A percentile compares a stretch with the other conserved stretches of the same genome.
phyloP scores from a whole-genome alignment of 2,329 filamentous ascomycete species.

The Microsporum ferrugineum region DNA sequence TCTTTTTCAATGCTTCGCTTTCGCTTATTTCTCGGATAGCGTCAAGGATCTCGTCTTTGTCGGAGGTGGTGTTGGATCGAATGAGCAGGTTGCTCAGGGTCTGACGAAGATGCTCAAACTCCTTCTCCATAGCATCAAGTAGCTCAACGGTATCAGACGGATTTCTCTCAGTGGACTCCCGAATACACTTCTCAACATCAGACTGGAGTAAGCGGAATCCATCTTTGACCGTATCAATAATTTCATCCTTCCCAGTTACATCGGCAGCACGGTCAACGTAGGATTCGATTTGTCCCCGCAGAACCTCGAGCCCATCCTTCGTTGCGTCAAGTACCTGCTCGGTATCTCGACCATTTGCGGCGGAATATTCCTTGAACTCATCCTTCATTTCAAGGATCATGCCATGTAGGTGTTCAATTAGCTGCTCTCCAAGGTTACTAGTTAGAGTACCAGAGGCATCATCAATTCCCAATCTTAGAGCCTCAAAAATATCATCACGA shows the following conservation, averaged over 20 bases:
- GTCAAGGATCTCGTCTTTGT: conserved; percentile 53
- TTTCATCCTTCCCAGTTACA: conserved; percentile 59
- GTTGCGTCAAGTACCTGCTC: conserved; percentile 82
- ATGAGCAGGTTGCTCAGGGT: conserved; percentile 60
- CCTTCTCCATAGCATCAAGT: conserved; percentile 64
- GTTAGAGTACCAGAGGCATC: conserved; percentile 42
- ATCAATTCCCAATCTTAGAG: conserved; percentile 46
- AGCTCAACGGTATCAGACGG: conserved; percentile 39
- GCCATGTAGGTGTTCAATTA: conserved; percentile 47
- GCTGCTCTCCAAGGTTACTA: conserved; percentile 42
- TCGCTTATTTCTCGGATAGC: conserved; percentile 42
- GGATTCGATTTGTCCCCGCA: conserved; percentile 66
- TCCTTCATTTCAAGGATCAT: conserved; percentile 50
- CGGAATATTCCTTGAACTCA: conserved; percentile 66
- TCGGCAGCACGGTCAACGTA: conserved; percentile 66
- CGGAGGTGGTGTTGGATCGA: conserved; percentile 40
- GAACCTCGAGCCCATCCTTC: conserved; percentile 72
- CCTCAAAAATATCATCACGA: conserved; percentile 46
- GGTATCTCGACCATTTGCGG: conserved; percentile 66
- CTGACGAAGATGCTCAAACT: conserved; percentile 71
- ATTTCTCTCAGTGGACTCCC: conserved; percentile 27
- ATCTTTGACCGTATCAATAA: conserved; percentile 49
- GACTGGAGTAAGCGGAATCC: conserved; percentile 48
- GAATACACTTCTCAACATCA: conserved; percentile 43
- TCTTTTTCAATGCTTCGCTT: conserved; percentile 28